A percentile compares a stretch with the other conserved stretches of the same genome.
phyloP scores from a whole-genome alignment of 179 eudicot species.

The Pouteria campechiana region DNA sequence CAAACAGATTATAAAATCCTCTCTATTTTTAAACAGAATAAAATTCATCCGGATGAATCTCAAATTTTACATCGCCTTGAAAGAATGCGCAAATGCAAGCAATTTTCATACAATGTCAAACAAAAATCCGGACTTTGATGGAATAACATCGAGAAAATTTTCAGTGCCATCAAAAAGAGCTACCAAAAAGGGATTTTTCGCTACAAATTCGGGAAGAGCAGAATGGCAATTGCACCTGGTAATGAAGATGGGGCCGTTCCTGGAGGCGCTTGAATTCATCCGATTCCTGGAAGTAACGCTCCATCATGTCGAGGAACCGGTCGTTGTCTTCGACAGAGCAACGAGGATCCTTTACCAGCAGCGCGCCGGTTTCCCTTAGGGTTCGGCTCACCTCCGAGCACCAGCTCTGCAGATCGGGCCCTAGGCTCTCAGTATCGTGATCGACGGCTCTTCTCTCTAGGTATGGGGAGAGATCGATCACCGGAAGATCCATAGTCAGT shows the following conservation, averaged over 20 bases:
- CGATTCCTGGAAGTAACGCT: constrained; percentile 61
- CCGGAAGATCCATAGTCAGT: constrained; percentile 62
- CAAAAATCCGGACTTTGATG: too few species aligned
- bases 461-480: constrained; percentile 62
- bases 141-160: too few species aligned
- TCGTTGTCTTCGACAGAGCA: constrained; percentile 74
- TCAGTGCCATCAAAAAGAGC: too few species aligned
- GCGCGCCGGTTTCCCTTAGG: constrained; percentile 78
- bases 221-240: constrained; percentile 62
- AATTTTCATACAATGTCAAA: too few species aligned
- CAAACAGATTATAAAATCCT: too few species aligned
- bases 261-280: constrained; percentile 56
- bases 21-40: too few species aligned
- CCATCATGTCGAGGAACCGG: constrained; percentile 90
- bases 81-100: too few species aligned
- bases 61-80: too few species aligned
- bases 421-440: constrained; percentile 1
- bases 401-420: constrained; percentile 19
- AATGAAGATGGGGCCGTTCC: constrained; percentile 82
- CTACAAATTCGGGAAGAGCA: too few species aligned
- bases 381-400: constrained; percentile 71
- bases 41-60: too few species aligned
- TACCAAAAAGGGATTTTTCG: too few species aligned
- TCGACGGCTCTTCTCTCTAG: constrained; percentile 10
- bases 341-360: constrained; percentile 76